These are phyloP conservation scores for Gyromitra esculenta DNA, from an alignment of 2,329 filamentous ascomycete genomes.

Conservation along the genomic window DNA sequence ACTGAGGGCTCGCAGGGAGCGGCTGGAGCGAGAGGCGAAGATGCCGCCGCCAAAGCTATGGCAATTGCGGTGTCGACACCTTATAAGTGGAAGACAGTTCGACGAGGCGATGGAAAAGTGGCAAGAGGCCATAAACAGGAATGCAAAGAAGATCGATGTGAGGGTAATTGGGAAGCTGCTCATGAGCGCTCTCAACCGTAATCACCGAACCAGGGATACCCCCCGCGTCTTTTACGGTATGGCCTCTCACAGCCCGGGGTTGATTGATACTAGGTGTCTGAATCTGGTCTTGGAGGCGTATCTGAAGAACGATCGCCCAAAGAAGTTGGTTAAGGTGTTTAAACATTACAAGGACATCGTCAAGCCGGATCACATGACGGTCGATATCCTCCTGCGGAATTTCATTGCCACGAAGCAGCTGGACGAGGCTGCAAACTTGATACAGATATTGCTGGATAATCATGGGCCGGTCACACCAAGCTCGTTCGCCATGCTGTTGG, in stretches of 20 bases:
- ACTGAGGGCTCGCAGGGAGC: not conserved
- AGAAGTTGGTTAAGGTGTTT: constrained; percentile 41
- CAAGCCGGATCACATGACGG: constrained; percentile 44
- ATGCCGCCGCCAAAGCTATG: constrained; percentile 25
- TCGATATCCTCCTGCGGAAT: constrained; percentile 42
- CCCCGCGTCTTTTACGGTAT: constrained; percentile 43
- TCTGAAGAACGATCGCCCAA: constrained; percentile 42
- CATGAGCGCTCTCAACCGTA: constrained; percentile 49
- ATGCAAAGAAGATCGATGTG: constrained; percentile 22
- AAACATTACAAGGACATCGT: constrained; percentile 34
- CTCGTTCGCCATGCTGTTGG: constrained; percentile 43
- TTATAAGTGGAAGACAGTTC: constrained; percentile 26
- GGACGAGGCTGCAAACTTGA: constrained; percentile 33
- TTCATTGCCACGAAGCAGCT: constrained; percentile 45
- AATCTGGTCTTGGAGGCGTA: constrained; percentile 51
- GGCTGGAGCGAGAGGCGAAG: not conserved
- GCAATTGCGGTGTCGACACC: constrained; percentile 33
- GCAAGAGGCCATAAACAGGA: constrained; percentile 32
- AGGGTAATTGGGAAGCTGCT: constrained; percentile 37
- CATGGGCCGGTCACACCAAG: constrained; percentile 35
- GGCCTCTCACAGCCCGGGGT: constrained; percentile 8
- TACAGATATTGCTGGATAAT: constrained; percentile 26
- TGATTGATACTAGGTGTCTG: constrained; percentile 40
- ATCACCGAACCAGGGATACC: constrained; percentile 33
- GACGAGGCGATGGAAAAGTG: constrained; percentile 42